Evolutionary conservation across 768 basidiomycete species (phyloP), one percentile per base, ranked within the genome.

Genomic region (Harrya chromipes): DNA sequence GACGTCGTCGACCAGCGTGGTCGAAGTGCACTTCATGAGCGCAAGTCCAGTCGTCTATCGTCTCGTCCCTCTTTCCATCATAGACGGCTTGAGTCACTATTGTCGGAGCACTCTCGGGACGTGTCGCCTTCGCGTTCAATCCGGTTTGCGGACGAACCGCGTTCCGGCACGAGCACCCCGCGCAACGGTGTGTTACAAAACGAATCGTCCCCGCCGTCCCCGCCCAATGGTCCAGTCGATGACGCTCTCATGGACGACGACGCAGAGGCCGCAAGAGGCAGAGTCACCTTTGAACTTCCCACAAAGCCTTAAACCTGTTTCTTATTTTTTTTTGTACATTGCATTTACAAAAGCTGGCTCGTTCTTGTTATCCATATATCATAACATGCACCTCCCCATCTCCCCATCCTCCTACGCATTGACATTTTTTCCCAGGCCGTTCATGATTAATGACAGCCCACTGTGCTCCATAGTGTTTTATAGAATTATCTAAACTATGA

Each of bases 51-150:
- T 13, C 35, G 43, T 4, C 23, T 54, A 5, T 62, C 63, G 1
- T 34, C 55, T 14, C 68, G 38, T 27, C 38, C 51, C 13, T 66
- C 66, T 4, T 26, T 64, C 45, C 60, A 51, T 6, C 68, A 68
- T 40, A 59, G 66, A 44, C 57, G 66, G 12, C 58, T 68, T 7
- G 66, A 68, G 41, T 70, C 66, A 6, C 62, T 68, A 21, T 34
- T 53, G 6, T 36, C 39, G 36, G 27, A 39, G n/a, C 55, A 49
- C 19, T 57, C 66, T 16, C 70, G 76, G 20, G 76, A 75, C 4
- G 68, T 60, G 40, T 79, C 77, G 7, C 76, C 76, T 1, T 53
- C 71, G 9, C 74, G 76, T n/a, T 79, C 76, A 12, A 69, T 78
- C 46, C 71, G 74, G 31, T 79, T 76, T 55, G 74, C 69, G 34